A percentile compares a stretch with the other conserved stretches of the same genome.
These are phyloP conservation scores for Cucumis hystrix DNA, from an alignment of 306 rosid species.

Conservation along the genomic window DNA sequence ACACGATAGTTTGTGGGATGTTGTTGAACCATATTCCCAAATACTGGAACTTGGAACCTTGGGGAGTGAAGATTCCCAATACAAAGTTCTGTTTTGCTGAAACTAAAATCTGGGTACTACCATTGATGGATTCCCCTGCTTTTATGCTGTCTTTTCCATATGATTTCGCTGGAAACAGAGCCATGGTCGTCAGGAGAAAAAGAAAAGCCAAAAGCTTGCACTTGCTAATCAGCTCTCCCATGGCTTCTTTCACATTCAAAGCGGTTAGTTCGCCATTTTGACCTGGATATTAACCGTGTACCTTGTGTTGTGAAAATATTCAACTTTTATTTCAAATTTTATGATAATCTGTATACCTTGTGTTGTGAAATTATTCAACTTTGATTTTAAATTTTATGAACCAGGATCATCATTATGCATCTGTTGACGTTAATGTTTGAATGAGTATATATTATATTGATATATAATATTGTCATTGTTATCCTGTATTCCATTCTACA, in stretches of 20 bases:
- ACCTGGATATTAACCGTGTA: neutral
- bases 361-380: neutral
- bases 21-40: constrained; percentile 38
- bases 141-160: constrained; percentile 15
- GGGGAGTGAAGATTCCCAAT: constrained; percentile 29
- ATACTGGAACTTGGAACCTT: constrained; percentile 18
- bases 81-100: constrained; percentile 30
- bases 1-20: constrained; percentile 14
- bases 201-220: constrained; percentile 13
- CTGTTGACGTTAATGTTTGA: too few relatives aligned
- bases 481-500: too few relatives aligned
- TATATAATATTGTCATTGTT: too few relatives aligned
- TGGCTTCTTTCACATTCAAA: neutral
- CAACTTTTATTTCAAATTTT: too few relatives aligned
- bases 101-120: constrained; percentile 18
- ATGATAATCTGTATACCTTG: too few relatives aligned
- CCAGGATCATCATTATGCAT: neutral
- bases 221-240: neutral
- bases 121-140: constrained; percentile 22
- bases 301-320: too few relatives aligned
- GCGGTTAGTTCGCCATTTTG: neutral
- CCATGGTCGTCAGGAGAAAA: constrained; percentile 5
- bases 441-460: too few relatives aligned
- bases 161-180: constrained; percentile 10
- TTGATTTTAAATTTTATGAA: neutral